phyloP scores from a whole-genome alignment of 805 yeast genomes.

The Kurtzmaniella cleridarum region DNA sequence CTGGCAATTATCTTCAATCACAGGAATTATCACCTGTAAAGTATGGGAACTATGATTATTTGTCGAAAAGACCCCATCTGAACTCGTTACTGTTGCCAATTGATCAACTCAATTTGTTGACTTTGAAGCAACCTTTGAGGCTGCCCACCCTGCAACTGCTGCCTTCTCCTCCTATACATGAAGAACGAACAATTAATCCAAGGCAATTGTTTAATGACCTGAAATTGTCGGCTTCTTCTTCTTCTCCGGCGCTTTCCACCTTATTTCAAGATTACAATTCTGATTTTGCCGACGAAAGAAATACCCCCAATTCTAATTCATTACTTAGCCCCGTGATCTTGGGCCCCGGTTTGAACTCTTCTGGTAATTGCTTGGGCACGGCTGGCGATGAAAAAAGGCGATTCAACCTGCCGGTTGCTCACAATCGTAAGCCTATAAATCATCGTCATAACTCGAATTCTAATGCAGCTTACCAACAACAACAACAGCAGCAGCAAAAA shows the following conservation, averaged over 20 bases:
- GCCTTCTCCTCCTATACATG: slow-evolving; percentile 4
- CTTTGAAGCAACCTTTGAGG: slow-evolving; percentile 9
- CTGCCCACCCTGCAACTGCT: slow-evolving; percentile 6
- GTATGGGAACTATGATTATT: slow-evolving; percentile 1
- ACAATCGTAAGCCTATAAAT: not conserved
- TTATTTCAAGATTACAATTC: slow-evolving; percentile 3
- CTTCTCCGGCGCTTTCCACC: slow-evolving; percentile 11
- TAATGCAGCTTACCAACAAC: not conserved
- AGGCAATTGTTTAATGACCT: slow-evolving; percentile 18
- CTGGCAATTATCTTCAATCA: slow-evolving; percentile 1
- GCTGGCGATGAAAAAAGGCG: no score
- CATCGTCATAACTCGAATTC: not conserved
- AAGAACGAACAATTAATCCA: slow-evolving; percentile 28
- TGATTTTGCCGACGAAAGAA: not conserved
- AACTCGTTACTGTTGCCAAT: slow-evolving; percentile 9
- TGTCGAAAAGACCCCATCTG: slow-evolving; percentile 4
- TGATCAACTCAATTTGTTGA: slow-evolving; percentile 22
- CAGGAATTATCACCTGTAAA: not conserved
- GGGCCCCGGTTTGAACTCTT: not conserved
- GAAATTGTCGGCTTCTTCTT: not conserved
- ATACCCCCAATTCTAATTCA: not conserved
- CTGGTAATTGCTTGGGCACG: no score
- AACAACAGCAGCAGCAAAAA: not conserved
- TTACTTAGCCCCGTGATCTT: not conserved
- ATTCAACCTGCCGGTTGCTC: not conserved